Conservation (phyloP, 2,329 filamentous ascomycete genomes). For the Claviceps sorghi region DNA sequence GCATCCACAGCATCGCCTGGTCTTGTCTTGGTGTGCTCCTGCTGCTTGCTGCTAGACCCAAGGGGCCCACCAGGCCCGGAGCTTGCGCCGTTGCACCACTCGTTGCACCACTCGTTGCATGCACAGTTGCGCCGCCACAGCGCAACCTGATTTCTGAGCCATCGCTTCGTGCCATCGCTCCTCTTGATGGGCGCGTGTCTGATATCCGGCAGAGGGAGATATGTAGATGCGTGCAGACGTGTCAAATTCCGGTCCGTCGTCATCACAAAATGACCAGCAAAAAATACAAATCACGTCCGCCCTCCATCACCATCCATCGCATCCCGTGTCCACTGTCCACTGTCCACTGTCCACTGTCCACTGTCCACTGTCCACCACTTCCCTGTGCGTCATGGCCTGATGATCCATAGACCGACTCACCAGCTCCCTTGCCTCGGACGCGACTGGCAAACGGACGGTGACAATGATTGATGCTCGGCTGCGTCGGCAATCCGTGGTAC, state of each 20-base stretch:
- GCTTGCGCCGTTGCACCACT: neutral
- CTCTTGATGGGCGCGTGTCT: neutral
- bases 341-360: too few species aligned
- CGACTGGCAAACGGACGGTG: neutral
- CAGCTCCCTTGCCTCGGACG: neutral
- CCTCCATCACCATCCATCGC: neutral
- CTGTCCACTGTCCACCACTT: neutral
- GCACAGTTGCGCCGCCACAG: too few species aligned
- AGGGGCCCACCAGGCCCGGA: too few species aligned
- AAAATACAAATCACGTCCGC: too few species aligned
- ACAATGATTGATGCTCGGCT: neutral
- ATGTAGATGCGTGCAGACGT: too few species aligned
- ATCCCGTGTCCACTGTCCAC: too few species aligned
- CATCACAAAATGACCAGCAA: too few species aligned
- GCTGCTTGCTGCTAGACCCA: neutral
- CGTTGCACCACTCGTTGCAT: too few species aligned
- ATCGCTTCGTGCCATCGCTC: neutral
- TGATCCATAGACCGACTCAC: neutral
- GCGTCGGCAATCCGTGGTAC: neutral
- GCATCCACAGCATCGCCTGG: too few species aligned
- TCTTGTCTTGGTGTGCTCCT: neutral
- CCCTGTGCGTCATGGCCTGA: neutral
- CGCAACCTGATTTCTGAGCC: neutral
- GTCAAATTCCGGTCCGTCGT: too few species aligned
- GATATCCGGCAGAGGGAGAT: too few species aligned